Conservation (phyloP, 257 asterid genomes). For the Salvia miltiorrhiza region DNA sequence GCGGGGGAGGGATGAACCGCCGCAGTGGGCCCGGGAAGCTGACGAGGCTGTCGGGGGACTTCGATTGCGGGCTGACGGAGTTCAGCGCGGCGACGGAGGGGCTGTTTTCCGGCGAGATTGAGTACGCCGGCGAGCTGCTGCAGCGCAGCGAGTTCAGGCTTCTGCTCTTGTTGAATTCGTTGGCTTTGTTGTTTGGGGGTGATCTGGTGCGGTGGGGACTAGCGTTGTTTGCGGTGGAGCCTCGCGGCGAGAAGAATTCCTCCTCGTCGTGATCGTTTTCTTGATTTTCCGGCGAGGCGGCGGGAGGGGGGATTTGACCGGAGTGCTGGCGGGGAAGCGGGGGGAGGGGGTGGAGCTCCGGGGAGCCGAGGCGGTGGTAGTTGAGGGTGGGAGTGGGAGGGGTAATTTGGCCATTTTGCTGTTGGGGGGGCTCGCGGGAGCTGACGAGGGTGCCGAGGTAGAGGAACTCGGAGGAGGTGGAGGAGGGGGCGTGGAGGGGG, state of each 20-base stretch:
- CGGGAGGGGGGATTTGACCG: conserved; percentile 12
- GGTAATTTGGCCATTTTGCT: conserved; percentile 14
- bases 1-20: conserved; percentile 54
- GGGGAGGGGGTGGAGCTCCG: conserved; percentile 91
- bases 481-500: conserved; percentile 47
- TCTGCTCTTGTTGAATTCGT: conserved; percentile 24
- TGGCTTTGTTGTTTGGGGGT: conserved; percentile 17
- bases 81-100: conserved; percentile 51
- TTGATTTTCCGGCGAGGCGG: conserved; percentile 23
- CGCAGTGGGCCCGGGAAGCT: conserved; percentile 54
- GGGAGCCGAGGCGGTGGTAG: conserved; percentile 62
- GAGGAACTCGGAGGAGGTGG: conserved; percentile 71
- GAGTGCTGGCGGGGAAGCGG: conserved; percentile 73
- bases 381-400: conserved; percentile 18
- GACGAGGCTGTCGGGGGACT: conserved; percentile 63
- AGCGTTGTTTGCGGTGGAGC: conserved; percentile 40
- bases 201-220: conserved; percentile 31
- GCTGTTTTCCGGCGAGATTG: conserved; percentile 49
- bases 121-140: conserved; percentile 37
- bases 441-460: conserved; percentile 71
- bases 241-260: conserved; percentile 66
- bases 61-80: conserved; percentile 56
- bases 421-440: conserved; percentile 37
- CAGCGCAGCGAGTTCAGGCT: conserved; percentile 36
- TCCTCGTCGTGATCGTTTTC: conserved; percentile 39